Evolutionary conservation across 164 flowering plant genomes (phyloP), one percentile per base, ranked within the genome.

Genomic region (Stephania japonica): DNA sequence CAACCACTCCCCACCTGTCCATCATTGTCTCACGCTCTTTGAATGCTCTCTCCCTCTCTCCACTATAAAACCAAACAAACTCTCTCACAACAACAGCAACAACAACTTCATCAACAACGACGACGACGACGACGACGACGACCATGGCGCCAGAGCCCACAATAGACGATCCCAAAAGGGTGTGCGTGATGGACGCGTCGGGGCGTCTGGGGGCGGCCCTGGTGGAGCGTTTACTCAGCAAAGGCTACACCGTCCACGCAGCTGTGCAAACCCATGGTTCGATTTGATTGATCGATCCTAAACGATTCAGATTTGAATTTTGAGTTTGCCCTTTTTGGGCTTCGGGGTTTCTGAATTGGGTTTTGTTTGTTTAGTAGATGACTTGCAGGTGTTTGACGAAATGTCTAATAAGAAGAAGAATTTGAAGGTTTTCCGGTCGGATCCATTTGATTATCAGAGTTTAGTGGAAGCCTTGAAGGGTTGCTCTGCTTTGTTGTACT

Each of bases 161-260:
- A 8, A 13, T 75, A 25, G 42, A 65, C 3, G 65, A 23, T 18
- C 11, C 84, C 24, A 85, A 74, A 43, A 79, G 76, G 11, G 91
- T 90, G 0, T 90, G 95, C 70, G 95, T 90, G 0, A 89, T 89
- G 90, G 95, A 89, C 67, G 91, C 95, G 0, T 84, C 92, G 0
- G 84, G 90, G 27, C 70, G 63, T 16, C 50, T 90, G 0, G 95
- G 92, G 44, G 77, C 85, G 9, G 27, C 71, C 71, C 81, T 90
- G 1, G 90, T 88, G 18, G 69, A 78, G 50, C 76, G 82, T 0
- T 91, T 92, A 25, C 80, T 92, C 1, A 77, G 76, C 21, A 75
- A 83, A 47, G 92, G 92, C 66, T 92, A 89, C 80, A 72, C 85
- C 21, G 95, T 92, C 59, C 91, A 92, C 61, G 97, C 97, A 12